phyloP scores from a whole-genome alignment of 192 early-diverging fungal genomes.

The Rhizoclosmatium sp. region DNA sequence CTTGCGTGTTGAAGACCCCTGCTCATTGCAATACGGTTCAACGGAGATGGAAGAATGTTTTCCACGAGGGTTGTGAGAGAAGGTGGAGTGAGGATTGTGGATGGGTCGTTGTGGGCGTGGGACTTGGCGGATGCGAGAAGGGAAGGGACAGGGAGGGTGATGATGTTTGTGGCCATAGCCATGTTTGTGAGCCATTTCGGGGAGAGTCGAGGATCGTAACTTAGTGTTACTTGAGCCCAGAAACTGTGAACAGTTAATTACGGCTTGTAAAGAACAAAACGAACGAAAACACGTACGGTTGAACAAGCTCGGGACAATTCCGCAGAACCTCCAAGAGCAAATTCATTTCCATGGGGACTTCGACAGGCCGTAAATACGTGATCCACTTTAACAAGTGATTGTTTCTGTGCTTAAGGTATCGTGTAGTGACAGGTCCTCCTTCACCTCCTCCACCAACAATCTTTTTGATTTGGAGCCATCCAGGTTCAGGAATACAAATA shows the following conservation, averaged over 20 bases:
- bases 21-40: conserved; percentile 59
- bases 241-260: conserved; percentile 55
- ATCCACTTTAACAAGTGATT: conserved; percentile 57
- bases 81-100: conserved; percentile 62
- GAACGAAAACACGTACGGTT: conserved; percentile 58
- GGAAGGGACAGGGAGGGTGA: conserved; percentile 68
- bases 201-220: conserved; percentile 77
- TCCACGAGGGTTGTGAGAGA: conserved; percentile 63
- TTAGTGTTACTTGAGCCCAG: conserved; percentile 64
- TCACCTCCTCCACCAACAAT: neutral
- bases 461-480: conserved; percentile 73
- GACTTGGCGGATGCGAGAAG: conserved; percentile 13
- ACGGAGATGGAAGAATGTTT: conserved; percentile 71
- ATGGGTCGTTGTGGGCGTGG: conserved; percentile 3
- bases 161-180: conserved; percentile 74
- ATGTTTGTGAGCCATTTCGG: conserved; percentile 80
- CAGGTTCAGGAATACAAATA: conserved; percentile 76
- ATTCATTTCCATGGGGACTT: conserved; percentile 71
- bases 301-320: conserved; percentile 78
- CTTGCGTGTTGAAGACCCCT: conserved; percentile 73
- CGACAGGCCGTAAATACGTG: conserved; percentile 64
- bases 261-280: neutral
- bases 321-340: conserved; percentile 69
- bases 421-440: neutral
- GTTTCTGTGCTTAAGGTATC: conserved; percentile 25